Conservation (phyloP, 208 protist species). For the Strigomonas culicis region DNA sequence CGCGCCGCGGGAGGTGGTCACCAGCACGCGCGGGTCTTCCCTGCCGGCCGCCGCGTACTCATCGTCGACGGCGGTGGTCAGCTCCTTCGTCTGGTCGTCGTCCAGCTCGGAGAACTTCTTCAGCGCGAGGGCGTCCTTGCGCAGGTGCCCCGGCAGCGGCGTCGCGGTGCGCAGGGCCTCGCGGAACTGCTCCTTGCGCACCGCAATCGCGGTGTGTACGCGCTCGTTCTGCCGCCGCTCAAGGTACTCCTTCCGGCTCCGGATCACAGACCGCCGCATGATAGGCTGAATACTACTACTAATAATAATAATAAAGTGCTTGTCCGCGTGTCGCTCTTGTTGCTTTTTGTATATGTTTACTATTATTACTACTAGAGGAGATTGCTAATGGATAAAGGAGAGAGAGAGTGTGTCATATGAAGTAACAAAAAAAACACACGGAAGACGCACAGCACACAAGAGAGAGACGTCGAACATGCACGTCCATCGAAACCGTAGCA, state of each 20-base stretch:
- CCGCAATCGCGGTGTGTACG: constrained; percentile 71
- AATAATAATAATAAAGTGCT: background rate
- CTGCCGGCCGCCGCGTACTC: constrained; percentile 97
- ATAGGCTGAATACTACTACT: background rate
- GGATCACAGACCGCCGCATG: constrained; percentile 84
- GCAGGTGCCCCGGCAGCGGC: constrained; percentile 80
- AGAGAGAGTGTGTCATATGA: background rate
- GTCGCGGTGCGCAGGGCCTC: constrained; percentile 73
- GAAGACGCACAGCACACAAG: too few species aligned
- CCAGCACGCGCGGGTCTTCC: constrained; percentile 96
- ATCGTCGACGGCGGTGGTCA: constrained; percentile 92
- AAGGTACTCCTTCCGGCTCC: constrained; percentile 85
- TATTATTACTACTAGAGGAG: background rate
- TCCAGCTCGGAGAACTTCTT: constrained; percentile 91
- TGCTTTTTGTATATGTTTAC: background rate
- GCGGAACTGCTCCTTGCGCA: constrained; percentile 79
- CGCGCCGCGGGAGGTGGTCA: constrained; percentile 98
- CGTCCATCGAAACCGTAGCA: too few species aligned
- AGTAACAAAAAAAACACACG: too few species aligned
- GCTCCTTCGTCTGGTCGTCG: constrained; percentile 64
- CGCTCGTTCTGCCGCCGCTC: constrained; percentile 79
- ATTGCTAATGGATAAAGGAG: background rate
- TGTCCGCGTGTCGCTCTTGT: background rate
- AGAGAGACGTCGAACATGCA: too few species aligned
- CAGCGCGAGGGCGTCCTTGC: constrained; percentile 74